phyloP scores from a whole-genome alignment of 768 basidiomycete species.

The Collybia sordida region DNA sequence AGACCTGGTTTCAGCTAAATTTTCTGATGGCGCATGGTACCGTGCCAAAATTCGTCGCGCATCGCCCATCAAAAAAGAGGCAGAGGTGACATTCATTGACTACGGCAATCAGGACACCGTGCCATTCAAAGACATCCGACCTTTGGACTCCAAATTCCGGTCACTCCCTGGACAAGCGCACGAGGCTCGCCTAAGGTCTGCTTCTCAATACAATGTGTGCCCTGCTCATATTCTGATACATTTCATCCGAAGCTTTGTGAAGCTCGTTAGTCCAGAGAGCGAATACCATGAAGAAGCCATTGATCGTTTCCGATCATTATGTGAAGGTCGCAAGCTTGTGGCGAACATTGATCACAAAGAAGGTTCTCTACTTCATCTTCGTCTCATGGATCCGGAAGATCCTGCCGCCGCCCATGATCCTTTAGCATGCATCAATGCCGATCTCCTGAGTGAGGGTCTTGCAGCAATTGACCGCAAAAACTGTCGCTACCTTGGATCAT shows the following conservation, averaged over 20 bases:
- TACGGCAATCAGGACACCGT: conserved; percentile 94
- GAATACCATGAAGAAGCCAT: conserved; percentile 88
- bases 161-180: conserved; percentile 90
- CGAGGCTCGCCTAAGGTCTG: conserved; percentile 86
- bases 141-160: conserved; percentile 89
- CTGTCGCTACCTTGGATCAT: conserved; percentile 69
- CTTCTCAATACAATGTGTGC: neutral
- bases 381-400: conserved; percentile 88
- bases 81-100: conserved; percentile 92
- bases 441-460: conserved; percentile 85
- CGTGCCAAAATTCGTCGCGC: conserved; percentile 86
- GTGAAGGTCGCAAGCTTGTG: conserved; percentile 92
- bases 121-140: conserved; percentile 79
- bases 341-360: conserved; percentile 94
- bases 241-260: conserved; percentile 67
- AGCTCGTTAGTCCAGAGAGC: conserved; percentile 73
- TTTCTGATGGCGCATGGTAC: conserved; percentile 94
- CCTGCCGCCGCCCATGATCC: conserved; percentile 67
- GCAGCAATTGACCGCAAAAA: conserved; percentile 77
- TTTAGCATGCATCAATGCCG: conserved; percentile 81
- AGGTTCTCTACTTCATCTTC: conserved; percentile 75
- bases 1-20: conserved; percentile 92
- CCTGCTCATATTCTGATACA: neutral
- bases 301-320: conserved; percentile 80
- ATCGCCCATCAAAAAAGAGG: conserved; percentile 90